Evolutionary conservation across 352 stramenopile species (phyloP), one percentile per base, ranked within the genome.

Genomic region (Globisporangium nagaii): DNA sequence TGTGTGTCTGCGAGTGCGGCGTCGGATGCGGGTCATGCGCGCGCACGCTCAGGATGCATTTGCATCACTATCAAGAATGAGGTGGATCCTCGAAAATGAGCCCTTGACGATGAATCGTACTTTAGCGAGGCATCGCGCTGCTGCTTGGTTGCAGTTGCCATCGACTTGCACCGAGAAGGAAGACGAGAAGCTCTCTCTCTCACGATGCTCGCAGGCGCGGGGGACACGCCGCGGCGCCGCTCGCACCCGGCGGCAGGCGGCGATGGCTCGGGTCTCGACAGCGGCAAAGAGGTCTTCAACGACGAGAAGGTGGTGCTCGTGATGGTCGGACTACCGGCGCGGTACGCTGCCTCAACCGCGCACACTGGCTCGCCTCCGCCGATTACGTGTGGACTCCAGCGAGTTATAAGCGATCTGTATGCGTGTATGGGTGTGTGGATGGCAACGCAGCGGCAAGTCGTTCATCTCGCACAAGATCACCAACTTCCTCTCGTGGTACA

Each of bases 281-380:
- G 36, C 25, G 59, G 67, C 5, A 68, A 65, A 11, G 70, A 76
- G 50, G 70, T 79, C 12, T 79, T 79, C 51, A 76, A 74, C 37
- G 70, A 79, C 17, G 88, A 96, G 56, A 96, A 96, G 49, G 62
- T 97, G 8, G 80, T 96, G 46, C 80, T 97, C 20, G 79, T 96
- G 55, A 94, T 97, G 83, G 88, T 95, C 17, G 90, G 88, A 4
- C 64, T 97, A 9, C 90, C 90, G 1, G 90, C 79, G 5, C 88
- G 70, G 70, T 79, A 36, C 31, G 52, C 45, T 12, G 8, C 32
- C 32, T 12, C 32, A n/a, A n/a, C n/a, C n/a, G n/a, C n/a, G n/a
- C n/a, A n/a, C n/a, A n/a, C n/a, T n/a, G n/a, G n/a, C n/a, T n/a
- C n/a, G n/a, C n/a, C n/a, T n/a, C n/a, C n/a, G n/a, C n/a, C n/a